phyloP scores from a whole-genome alignment of 1,284 basidiomycete species.

The Melampsora americana region DNA sequence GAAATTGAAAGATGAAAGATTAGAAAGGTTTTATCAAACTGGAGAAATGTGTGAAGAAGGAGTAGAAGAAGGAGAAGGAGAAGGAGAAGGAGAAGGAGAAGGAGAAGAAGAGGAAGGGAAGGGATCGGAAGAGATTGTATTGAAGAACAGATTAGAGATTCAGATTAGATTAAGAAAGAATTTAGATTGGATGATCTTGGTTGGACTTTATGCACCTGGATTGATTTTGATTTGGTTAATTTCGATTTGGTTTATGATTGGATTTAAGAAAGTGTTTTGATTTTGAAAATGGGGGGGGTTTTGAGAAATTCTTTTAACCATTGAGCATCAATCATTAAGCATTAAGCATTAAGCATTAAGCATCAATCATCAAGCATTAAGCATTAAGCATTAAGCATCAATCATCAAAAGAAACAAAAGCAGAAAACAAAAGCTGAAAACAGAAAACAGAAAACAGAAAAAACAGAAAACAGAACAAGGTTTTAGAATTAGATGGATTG shows the following conservation, averaged over 20 bases:
- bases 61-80: too few relatives aligned
- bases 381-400: neutral
- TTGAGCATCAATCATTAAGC: too few relatives aligned
- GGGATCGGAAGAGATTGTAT: neutral
- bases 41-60: conserved; percentile 50
- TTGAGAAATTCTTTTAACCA: too few relatives aligned
- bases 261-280: neutral
- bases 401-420: neutral
- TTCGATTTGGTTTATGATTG: neutral
- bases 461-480: too few relatives aligned
- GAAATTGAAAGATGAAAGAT: conserved; percentile 49
- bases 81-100: neutral
- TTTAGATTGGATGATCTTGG: neutral
- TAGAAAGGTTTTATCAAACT: conserved; percentile 49
- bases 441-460: neutral
- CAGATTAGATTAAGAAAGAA: neutral
- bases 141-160: neutral
- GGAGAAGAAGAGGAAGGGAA: conserved; percentile 34
- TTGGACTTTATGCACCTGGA: neutral
- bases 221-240: neutral
- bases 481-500: too few relatives aligned
- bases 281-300: too few relatives aligned
- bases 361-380: too few relatives aligned
- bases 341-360: too few relatives aligned
- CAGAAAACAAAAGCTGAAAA: neutral